Evolutionary conservation across 139 green algal genomes (phyloP), one percentile per base, ranked within the genome.

Genomic region (Chlamydomonas incerta): DNA sequence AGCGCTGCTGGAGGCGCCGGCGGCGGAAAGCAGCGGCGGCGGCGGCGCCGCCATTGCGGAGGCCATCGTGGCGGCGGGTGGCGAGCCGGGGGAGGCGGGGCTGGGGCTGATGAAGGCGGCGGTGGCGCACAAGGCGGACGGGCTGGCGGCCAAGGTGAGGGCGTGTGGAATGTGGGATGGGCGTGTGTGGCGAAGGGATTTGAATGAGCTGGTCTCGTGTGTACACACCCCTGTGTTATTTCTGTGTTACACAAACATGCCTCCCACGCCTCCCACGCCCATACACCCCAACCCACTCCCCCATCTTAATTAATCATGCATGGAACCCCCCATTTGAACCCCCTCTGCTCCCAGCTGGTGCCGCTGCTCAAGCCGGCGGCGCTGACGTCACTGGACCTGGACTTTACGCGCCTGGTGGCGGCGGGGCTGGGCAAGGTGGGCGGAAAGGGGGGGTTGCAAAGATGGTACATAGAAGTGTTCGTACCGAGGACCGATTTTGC

Each of bases 381-480:
- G 29, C 82, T 88, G 58, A 47, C 82, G 18, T 76, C 82, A 0
- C 72, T 88, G 62, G 82, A 52, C 65, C 41, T 88, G 31, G 82
- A 88, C 35, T 72, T 81, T 31, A 83, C 82, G 62, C 55, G 37
- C 8, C 47, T 88, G 8, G 34, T 83, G 28, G 46, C 72, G 10
- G 62, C 60, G 5, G 82, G 82, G 9, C 58, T 88, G 31, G 71
- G 71, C 41, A 57, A 57, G 82, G 82, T 81, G 31, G 50, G 47
- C 5, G 17, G 57, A 17, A 14, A 24, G n/a, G n/a, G n/a, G n/a
- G n/a, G n/a, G n/a, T n/a, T n/a, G n/a, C n/a, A n/a, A n/a, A n/a
- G n/a, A n/a, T n/a, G n/a, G n/a, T n/a, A n/a, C n/a, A n/a, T n/a
- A n/a, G n/a, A n/a, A n/a, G n/a, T n/a, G n/a, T n/a, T n/a, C n/a